Percentiles rank a stretch among this genome's conserved stretches.
Conservation (phyloP, 148 eudicot species). For the Fagopyrum tataricum region DNA sequence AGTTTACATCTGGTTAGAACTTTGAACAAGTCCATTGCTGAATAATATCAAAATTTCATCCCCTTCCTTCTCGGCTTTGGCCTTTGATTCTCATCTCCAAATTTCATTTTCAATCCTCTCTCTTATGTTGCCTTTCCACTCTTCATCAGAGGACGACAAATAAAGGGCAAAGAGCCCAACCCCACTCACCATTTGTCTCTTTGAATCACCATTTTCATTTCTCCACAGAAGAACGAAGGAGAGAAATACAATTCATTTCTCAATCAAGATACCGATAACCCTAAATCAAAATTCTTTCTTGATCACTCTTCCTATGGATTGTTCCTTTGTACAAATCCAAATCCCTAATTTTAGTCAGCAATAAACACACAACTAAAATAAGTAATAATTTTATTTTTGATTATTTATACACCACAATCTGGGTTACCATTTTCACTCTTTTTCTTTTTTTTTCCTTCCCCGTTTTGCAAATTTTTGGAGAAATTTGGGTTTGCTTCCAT, state of each 20-base stretch:
- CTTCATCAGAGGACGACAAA: neutral
- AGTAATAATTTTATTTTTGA: neutral
- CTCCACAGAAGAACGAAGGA: neutral
- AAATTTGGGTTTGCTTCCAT: conserved; percentile 20
- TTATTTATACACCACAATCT: neutral
- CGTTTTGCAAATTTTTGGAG: conserved; percentile 12
- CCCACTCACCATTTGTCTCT: neutral
- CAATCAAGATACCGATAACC: neutral
- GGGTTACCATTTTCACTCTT: neutral
- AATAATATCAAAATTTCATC: neutral
- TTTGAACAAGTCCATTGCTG: neutral
- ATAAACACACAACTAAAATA: neutral
- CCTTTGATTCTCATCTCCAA: conserved; percentile 3
- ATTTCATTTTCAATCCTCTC: neutral
- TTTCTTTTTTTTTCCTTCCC: conserved; percentile 7
- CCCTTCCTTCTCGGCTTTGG: conserved; percentile 3
- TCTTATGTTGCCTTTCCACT: neutral
- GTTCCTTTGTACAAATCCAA: conserved; percentile 18
- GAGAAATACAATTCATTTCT: neutral
- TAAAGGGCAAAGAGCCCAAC: conserved; percentile 5
- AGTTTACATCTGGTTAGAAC: neutral
- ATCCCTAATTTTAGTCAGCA: conserved; percentile 5
- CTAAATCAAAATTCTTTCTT: neutral
- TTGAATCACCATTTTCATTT: neutral
- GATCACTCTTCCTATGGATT: conserved; percentile 21